Evolutionary conservation across 1,284 basidiomycete genomes (phyloP).

Genomic region (Trichosporon sp.): DNA sequence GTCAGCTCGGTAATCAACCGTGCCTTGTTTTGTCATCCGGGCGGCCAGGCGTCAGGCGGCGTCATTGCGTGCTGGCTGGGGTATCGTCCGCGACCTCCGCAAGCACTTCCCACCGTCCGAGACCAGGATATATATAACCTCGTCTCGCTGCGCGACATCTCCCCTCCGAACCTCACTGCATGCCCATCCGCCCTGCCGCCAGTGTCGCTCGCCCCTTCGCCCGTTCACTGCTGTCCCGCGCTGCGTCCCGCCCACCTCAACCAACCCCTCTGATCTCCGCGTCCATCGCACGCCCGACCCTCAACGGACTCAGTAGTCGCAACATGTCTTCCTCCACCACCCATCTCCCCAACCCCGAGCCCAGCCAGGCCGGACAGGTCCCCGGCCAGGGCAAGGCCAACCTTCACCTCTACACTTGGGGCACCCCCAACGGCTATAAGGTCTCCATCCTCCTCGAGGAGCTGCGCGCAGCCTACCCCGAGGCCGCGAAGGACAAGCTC

Average conservation of each 20-base stretch:
- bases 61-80: not conserved
- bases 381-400: constrained; percentile 27
- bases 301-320: not conserved
- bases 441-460: constrained; percentile 64
- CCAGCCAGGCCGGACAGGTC: constrained; percentile 16
- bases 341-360: constrained; percentile 8
- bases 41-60: not conserved
- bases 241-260: not conserved
- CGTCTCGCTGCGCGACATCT: not conserved
- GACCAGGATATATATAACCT: not conserved
- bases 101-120: not conserved
- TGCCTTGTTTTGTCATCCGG: not conserved
- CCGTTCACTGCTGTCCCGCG: not conserved
- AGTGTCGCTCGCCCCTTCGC: not conserved
- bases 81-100: not conserved
- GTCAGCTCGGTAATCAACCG: not conserved
- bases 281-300: not conserved
- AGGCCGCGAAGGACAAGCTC: constrained; percentile 43
- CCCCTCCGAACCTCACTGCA: not conserved
- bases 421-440: constrained; percentile 63
- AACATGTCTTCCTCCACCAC: constrained; percentile 5
- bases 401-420: constrained; percentile 61
- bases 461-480: constrained; percentile 59
- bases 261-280: not conserved
- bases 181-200: not conserved